Evolutionary conservation across 2,329 filamentous ascomycete species (phyloP).

Genomic region (Stemphylium vesicarium): DNA sequence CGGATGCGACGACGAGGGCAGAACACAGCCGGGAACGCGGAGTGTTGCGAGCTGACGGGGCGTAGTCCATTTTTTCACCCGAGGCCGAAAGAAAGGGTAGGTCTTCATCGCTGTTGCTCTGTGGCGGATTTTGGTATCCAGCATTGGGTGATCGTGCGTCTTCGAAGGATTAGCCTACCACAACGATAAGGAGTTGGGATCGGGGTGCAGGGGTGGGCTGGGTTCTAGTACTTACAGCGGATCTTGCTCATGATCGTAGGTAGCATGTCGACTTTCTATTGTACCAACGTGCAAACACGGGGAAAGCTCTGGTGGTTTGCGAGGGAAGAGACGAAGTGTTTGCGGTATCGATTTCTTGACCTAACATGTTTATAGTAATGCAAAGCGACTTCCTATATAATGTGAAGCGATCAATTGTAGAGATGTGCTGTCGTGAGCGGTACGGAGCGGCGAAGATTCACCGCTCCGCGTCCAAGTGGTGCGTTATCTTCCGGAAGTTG

Average conservation of each 20-base stretch:
- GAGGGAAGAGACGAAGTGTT: not conserved
- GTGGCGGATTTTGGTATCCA: not conserved
- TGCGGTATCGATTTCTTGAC: not conserved
- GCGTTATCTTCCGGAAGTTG: not conserved
- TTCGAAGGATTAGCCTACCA: not conserved
- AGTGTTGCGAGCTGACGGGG: not conserved
- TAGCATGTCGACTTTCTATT: not conserved
- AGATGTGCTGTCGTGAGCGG: no score
- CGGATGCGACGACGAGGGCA: not conserved
- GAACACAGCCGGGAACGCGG: not conserved
- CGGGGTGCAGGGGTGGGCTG: not conserved
- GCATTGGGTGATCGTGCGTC: not conserved
- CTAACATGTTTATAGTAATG: not conserved
- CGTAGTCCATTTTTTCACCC: not conserved
- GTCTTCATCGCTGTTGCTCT: not conserved
- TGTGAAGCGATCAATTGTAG: not conserved
- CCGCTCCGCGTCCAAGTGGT: not conserved
- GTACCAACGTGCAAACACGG: not conserved
- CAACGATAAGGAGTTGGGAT: not conserved
- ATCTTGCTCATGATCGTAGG: not conserved
- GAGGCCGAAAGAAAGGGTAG: not conserved
- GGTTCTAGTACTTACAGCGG: not conserved
- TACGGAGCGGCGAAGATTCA: not conserved
- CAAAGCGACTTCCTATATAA: not conserved
- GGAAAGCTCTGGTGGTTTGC: not conserved